These are phyloP conservation scores for Ophiostoma sp. DNA, from an alignment of 2,329 filamentous ascomycete genomes.

Conservation along the genomic window DNA sequence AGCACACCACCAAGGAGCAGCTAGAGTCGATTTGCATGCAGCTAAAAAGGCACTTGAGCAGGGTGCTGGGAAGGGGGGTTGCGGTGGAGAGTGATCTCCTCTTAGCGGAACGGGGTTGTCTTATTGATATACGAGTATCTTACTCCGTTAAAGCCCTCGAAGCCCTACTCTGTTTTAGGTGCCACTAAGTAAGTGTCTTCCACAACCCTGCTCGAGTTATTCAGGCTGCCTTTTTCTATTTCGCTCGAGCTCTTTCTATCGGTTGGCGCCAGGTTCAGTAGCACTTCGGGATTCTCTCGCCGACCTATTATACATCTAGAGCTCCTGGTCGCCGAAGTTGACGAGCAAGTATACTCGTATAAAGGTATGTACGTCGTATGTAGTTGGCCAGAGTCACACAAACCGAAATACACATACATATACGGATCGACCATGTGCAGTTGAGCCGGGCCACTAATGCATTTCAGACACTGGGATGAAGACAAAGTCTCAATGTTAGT, in stretches of 20 bases:
- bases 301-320: neutral
- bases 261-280: too few relatives aligned
- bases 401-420: neutral
- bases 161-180: neutral
- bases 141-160: neutral
- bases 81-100: slow-evolving; percentile 16
- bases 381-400: neutral
- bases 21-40: too few relatives aligned
- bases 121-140: neutral
- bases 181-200: too few relatives aligned
- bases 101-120: slow-evolving; percentile 5
- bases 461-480: neutral
- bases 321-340: neutral
- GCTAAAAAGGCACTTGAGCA: neutral
- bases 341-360: neutral
- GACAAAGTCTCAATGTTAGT: neutral
- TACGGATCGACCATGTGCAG: neutral
- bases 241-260: neutral
- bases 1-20: too few relatives aligned
- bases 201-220: neutral
- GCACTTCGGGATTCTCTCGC: neutral
- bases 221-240: slow-evolving; percentile 1
- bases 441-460: neutral
- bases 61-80: neutral
- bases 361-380: neutral